Conservation (phyloP, 208 protist species). For the Angomonas ambiguus region DNA sequence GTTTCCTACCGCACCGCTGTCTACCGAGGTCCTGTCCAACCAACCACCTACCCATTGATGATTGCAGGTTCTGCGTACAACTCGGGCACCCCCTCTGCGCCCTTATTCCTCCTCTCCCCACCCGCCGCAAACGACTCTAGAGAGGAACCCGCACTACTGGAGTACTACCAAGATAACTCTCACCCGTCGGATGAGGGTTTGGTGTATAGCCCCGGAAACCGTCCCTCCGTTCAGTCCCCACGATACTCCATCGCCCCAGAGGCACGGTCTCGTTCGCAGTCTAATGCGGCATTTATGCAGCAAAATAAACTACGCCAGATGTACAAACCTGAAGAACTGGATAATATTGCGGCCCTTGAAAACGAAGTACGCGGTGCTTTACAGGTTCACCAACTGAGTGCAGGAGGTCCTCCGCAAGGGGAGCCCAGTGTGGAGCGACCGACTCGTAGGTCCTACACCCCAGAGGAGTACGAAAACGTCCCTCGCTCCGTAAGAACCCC, state of each 20-base stretch:
- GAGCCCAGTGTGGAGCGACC: conserved; percentile 4
- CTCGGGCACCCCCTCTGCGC: conserved; percentile 20
- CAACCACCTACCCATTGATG: conserved; percentile 37
- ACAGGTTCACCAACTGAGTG: conserved; percentile 14
- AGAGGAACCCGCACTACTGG: not conserved
- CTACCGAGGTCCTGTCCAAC: conserved; percentile 25
- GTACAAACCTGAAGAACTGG: conserved; percentile 52
- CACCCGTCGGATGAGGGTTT: conserved; percentile 17
- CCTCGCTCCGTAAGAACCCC: not conserved
- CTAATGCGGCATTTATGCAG: conserved; percentile 22
- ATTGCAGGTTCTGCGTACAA: conserved; percentile 42
- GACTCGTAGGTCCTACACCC: conserved; percentile 11
- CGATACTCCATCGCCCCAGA: conserved; percentile 3
- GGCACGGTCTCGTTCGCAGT: conserved; percentile 25
- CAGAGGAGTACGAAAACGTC: conserved; percentile 9
- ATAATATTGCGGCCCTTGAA: conserved; percentile 47
- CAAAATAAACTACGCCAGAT: conserved; percentile 34
- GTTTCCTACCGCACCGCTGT: conserved; percentile 38
- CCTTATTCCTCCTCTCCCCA: conserved; percentile 31
- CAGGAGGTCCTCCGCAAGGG: conserved; percentile 10
- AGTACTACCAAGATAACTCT: conserved; percentile 16
- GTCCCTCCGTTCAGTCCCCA: conserved; percentile 4
- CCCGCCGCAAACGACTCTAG: conserved; percentile 17
- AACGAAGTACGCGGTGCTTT: conserved; percentile 51
- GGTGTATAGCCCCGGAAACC: conserved; percentile 24